These are phyloP conservation scores for Cubamyces lactineus DNA, from an alignment of 768 basidiomycete species.

Conservation along the genomic window DNA sequence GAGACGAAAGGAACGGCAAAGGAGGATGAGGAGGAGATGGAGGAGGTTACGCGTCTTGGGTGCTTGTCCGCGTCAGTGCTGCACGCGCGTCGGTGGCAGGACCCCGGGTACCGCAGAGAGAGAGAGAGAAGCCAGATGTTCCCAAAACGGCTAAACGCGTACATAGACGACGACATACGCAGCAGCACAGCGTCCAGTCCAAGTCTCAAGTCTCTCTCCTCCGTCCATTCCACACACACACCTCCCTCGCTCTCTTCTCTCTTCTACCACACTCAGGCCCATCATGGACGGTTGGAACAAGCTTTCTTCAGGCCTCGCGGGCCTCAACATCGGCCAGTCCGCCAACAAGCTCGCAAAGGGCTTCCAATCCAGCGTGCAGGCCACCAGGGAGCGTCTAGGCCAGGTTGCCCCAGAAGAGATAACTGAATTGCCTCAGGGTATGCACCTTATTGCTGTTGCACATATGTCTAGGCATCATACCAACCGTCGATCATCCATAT, in stretches of 20 bases:
- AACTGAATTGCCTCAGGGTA: conserved; percentile 90
- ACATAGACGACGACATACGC: conserved; percentile 4
- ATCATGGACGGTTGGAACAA: conserved; percentile 64
- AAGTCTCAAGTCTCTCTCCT: background rate
- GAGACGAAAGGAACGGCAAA: conserved; percentile 4
- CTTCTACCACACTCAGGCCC: background rate
- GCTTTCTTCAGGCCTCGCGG: conserved; percentile 61
- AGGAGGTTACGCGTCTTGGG: conserved; percentile 16
- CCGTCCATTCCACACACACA: background rate
- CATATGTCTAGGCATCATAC: background rate
- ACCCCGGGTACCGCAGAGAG: conserved; percentile 17
- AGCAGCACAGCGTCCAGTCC: conserved; percentile 15
- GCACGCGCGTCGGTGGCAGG: conserved; percentile 20
- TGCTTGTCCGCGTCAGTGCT: conserved; percentile 24
- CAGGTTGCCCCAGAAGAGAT: conserved; percentile 91
- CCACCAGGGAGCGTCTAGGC: conserved; percentile 85
- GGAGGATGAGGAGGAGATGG: background rate
- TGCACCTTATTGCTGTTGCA: conserved; percentile 3
- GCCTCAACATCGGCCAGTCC: conserved; percentile 73
- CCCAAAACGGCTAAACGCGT: background rate
- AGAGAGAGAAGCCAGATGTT: too few species aligned
- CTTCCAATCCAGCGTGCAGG: conserved; percentile 81
- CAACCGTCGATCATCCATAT: background rate
- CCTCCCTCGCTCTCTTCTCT: background rate
- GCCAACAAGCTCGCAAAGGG: conserved; percentile 79